phyloP scores from a whole-genome alignment of 176 grass and related monocot genomes.

The barley (Hordeum vulgare) region MorexV3_pseudomolecules_assembly NC_058520.1:487976854-487977353 shows the following conservation, averaged over 20 bases:
- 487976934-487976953: slow-evolving; percentile 6
- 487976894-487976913: slow-evolving; percentile 28
- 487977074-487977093: slow-evolving; percentile 44
- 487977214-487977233: too few species aligned
- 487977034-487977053: slow-evolving; percentile 26
- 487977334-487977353: background rate
- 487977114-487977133: slow-evolving; percentile 61
- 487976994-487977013: slow-evolving; percentile 40
- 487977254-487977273: background rate
- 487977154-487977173: background rate
- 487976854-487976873: background rate
- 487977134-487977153: slow-evolving; percentile 65
- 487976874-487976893: background rate
- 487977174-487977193: background rate
- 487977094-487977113: slow-evolving; percentile 47
- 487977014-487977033: slow-evolving; percentile 1
- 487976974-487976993: slow-evolving; percentile 6
- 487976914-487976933: slow-evolving; percentile 12
- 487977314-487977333: background rate
- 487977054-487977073: slow-evolving; percentile 61
- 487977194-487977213: background rate
- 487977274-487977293: background rate
- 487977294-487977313: background rate
- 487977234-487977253: background rate
- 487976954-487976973: slow-evolving; percentile 11